These are phyloP conservation scores for Stephania cephalantha DNA, from an alignment of 164 flowering plant genomes.

Conservation along the genomic window DNA sequence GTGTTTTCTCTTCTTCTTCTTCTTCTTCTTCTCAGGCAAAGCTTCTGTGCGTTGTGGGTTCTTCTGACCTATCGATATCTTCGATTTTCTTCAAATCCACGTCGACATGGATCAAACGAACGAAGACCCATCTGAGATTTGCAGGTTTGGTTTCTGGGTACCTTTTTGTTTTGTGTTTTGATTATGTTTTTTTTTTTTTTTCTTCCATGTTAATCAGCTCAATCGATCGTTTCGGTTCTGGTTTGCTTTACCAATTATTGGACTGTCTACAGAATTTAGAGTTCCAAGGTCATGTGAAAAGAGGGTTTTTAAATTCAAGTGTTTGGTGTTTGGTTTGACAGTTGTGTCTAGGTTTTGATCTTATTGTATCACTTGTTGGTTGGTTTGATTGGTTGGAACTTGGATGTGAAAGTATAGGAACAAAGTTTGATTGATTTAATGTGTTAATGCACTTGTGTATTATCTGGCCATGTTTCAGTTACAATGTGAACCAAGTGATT, in stretches of 20 bases:
- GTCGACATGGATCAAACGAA: not conserved
- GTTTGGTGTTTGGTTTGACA: not conserved
- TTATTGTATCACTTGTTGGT: no score
- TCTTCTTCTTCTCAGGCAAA: not conserved
- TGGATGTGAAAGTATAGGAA: no score
- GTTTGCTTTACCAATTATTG: no score
- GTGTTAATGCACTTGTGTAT: constrained; percentile 14
- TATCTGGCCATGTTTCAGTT: constrained; percentile 33
- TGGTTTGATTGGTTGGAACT: no score
- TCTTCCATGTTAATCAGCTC: not conserved
- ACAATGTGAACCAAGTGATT: constrained; percentile 6
- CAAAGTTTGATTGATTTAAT: not conserved
- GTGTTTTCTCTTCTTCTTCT: not conserved
- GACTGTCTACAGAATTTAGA: no score
- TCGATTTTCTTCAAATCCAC: no score
- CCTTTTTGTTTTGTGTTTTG: not conserved
- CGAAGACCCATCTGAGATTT: not conserved
- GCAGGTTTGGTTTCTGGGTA: not conserved
- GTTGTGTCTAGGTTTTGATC: not conserved
- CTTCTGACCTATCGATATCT: not conserved
- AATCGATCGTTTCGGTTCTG: not conserved
- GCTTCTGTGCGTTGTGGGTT: no score
- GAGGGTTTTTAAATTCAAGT: no score
- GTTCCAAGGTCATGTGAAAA: no score
- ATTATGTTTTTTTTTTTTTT: no score